phyloP scores from a whole-genome alignment of 176 grass and related monocot genomes.

The Phyllostachys edulis region DNA sequence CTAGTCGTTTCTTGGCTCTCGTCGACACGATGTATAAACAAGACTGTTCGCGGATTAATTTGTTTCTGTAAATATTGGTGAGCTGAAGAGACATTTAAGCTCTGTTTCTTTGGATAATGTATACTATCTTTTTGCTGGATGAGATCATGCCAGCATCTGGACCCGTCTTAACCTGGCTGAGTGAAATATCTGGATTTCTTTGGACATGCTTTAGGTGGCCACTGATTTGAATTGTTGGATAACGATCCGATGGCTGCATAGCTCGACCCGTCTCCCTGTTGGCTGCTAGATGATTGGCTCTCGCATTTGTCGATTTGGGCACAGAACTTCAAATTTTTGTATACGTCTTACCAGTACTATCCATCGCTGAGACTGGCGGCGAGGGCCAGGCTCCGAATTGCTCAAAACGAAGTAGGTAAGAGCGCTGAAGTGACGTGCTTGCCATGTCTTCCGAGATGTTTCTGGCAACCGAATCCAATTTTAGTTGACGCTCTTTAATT shows the following conservation, averaged over 20 bases:
- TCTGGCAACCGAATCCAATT: neutral
- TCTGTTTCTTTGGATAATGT: neutral
- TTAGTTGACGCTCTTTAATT: neutral
- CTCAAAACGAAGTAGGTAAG: neutral
- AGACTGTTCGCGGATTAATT: neutral
- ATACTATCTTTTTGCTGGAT: neutral
- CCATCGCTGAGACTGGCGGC: neutral
- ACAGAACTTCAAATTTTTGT: neutral
- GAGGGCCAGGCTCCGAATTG: neutral
- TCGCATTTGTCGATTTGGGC: neutral
- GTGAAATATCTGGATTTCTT: slow-evolving; percentile 1
- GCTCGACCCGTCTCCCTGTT: neutral
- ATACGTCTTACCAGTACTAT: neutral
- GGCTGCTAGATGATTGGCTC: neutral
- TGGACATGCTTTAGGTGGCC: neutral
- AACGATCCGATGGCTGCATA: neutral
- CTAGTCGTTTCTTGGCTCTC: neutral
- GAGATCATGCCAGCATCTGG: neutral
- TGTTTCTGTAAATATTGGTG: slow-evolving; percentile 32
- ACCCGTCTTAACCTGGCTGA: neutral
- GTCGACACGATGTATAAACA: neutral
- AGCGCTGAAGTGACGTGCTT: neutral
- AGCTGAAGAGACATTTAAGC: neutral
- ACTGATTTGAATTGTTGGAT: neutral
- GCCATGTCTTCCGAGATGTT: neutral